Percentiles rank a stretch among this genome's conserved stretches.
phyloP scores from a whole-genome alignment of 208 protist genomes.

The Naegleria fowleri region DNA sequence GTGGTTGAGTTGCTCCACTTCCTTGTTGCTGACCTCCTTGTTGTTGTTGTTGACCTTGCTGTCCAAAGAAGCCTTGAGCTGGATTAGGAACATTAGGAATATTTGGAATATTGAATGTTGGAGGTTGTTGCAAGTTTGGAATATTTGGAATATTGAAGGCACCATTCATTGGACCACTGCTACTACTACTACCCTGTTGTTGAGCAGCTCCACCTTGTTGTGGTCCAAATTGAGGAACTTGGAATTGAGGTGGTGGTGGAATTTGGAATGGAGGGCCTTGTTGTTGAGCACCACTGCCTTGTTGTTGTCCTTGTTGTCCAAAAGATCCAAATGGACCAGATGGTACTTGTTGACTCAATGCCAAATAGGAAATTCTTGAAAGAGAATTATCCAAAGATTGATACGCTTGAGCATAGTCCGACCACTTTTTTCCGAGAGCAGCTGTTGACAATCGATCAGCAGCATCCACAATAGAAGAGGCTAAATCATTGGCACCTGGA shows the following conservation, averaged over 20 bases:
- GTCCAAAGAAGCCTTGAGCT: no score
- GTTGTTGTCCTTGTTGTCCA: not conserved
- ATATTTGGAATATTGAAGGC: not conserved
- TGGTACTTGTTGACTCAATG: not conserved
- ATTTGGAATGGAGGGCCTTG: not conserved
- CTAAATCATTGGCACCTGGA: not conserved
- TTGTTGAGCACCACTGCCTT: not conserved
- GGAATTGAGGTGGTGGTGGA: not conserved
- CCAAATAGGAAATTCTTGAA: not conserved
- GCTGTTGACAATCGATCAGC: not conserved
- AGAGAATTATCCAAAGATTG: not conserved
- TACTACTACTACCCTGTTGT: not conserved
- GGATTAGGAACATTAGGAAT: no score
- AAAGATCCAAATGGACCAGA: not conserved
- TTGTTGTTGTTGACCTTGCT: no score
- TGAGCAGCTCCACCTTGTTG: not conserved
- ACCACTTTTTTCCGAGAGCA: not conserved
- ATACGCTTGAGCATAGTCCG: not conserved
- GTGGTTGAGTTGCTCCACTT: no score
- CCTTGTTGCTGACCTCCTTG: no score
- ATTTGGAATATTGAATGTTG: not conserved
- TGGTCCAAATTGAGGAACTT: not conserved
- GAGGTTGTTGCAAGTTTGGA: not conserved
- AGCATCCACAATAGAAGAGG: not conserved
- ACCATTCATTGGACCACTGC: no score